phyloP scores from a whole-genome alignment of 345 rosid species.

The Brassica incana region DNA sequence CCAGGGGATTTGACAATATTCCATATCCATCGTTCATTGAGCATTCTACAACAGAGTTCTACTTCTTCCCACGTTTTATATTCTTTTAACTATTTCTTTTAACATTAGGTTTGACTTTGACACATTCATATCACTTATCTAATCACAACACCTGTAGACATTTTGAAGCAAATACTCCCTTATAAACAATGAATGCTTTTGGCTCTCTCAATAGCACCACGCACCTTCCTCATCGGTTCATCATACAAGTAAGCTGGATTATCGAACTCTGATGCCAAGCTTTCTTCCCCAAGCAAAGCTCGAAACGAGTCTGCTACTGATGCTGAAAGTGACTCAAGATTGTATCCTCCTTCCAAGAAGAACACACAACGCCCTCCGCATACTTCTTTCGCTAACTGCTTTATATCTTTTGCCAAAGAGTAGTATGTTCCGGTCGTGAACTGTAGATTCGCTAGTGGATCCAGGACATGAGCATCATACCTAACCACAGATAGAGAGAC shows the following conservation, averaged over 20 bases:
- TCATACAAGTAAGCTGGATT: conserved; percentile 78
- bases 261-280: conserved; percentile 75
- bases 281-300: conserved; percentile 78
- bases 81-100: too few relatives aligned
- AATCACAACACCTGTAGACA: not conserved
- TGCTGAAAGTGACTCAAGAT: conserved; percentile 78
- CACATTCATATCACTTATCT: not conserved
- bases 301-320: conserved; percentile 85
- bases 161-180: not conserved
- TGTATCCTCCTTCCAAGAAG: conserved; percentile 96
- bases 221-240: conserved; percentile 71
- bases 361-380: conserved; percentile 88
- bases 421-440: conserved; percentile 86
- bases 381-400: conserved; percentile 75
- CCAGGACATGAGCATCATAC: conserved; percentile 88
- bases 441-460: conserved; percentile 82
- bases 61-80: too few relatives aligned
- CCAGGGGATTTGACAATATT: too few relatives aligned
- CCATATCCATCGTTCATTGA: too few relatives aligned
- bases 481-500: conserved; percentile 38
- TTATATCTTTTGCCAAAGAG: conserved; percentile 67
- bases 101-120: too few relatives aligned
- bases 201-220: conserved; percentile 66
- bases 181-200: conserved; percentile 73
- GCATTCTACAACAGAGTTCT: too few relatives aligned